Conservation (phyloP, 164 flowering plant genomes). For the Warburgia ugandensis region DNA sequence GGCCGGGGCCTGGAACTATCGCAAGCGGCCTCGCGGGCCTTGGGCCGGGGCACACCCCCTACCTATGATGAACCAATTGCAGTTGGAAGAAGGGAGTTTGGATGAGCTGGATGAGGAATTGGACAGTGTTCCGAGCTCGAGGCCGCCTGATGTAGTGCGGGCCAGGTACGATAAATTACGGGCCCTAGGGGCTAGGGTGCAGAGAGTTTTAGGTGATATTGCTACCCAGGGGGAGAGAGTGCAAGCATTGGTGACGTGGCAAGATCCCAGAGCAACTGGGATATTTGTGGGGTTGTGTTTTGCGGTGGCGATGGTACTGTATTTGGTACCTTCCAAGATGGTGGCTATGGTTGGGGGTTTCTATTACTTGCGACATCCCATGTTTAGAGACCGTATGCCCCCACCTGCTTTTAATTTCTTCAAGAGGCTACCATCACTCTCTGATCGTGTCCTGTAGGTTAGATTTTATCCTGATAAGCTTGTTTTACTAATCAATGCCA, state of each 20-base stretch:
- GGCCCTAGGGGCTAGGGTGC: slow-evolving; percentile 58
- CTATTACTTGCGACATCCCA: slow-evolving; percentile 75
- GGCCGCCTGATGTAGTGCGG: slow-evolving; percentile 39
- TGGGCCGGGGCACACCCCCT: slow-evolving; percentile 32
- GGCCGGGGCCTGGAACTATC: slow-evolving; percentile 70
- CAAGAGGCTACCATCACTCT: slow-evolving; percentile 64
- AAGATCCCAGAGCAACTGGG: slow-evolving; percentile 84
- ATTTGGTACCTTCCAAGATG: slow-evolving; percentile 73
- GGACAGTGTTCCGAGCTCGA: slow-evolving; percentile 50
- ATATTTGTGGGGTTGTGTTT: slow-evolving; percentile 61
- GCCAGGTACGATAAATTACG: slow-evolving; percentile 69
- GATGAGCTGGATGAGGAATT: slow-evolving; percentile 94
- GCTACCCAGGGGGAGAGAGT: slow-evolving; percentile 80
- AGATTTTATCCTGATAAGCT: too few species aligned
- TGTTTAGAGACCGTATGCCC: slow-evolving; percentile 73
- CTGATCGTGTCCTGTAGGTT: slow-evolving; percentile 55
- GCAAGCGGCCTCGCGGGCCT: slow-evolving; percentile 33
- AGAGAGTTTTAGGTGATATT: slow-evolving; percentile 59
- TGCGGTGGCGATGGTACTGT: slow-evolving; percentile 48
- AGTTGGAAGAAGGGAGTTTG: slow-evolving; percentile 42
- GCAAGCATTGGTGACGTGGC: slow-evolving; percentile 83
- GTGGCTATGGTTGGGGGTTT: slow-evolving; percentile 78
- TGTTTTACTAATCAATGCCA: too few species aligned
- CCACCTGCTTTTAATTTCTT: slow-evolving; percentile 77
- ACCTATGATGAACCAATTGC: slow-evolving; percentile 46